Base-by-base conservation (phyloP, 2,329 filamentous ascomycete genomes). In the Plenodomus tracheiphilus region DNA sequence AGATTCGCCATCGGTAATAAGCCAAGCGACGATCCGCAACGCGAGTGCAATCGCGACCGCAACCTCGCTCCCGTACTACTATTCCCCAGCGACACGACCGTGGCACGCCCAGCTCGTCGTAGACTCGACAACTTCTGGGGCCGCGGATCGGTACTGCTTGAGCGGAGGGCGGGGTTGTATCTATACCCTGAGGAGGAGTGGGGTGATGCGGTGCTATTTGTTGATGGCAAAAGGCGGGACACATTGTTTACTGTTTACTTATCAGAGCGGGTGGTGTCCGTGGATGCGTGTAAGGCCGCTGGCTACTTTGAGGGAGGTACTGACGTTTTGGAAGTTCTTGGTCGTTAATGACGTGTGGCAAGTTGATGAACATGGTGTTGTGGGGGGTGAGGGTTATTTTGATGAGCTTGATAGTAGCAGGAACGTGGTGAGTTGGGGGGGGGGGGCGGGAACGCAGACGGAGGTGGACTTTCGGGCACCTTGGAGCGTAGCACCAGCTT, bases 291-390 rank as follows among this genome's bases (percentile, higher is more conserved):
- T 11, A 32, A 45, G 43, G 18, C 43, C 43, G 25, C 17, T 39
- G 36, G 43, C 43, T 45, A 45, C 43, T n/a, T 39, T 45, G 25
- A 45, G 43, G 25, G 43, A 45, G 36, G 43, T 45, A n/a, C 43
- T 45, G 17, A 45, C 43, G 35, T 45, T 45, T 39, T 45, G 43
- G 43, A 45, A 45, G 43, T 45, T 39, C 25, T 32, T 45, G 22
- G 36, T 45, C 4, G 22, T 39, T 39, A 36, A 45, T 34, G 43
- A 36, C 10, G 43, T 45, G 43, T 45, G 43, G 43, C 36, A 45
- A 36, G 43, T 45, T 34, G 36, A 45, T 39, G 43, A 15, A 35
- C 11, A 45, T 39, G 43, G 43, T 39, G 43, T 45, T 21, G 43
- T 45, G 17, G 43, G 36, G 16, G 36, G 36, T 35, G 22, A 34